Evolutionary conservation across 2,329 filamentous ascomycete genomes (phyloP), one percentile per base, ranked within the genome.

Genomic region (Aspergillus costaricaensis): DNA sequence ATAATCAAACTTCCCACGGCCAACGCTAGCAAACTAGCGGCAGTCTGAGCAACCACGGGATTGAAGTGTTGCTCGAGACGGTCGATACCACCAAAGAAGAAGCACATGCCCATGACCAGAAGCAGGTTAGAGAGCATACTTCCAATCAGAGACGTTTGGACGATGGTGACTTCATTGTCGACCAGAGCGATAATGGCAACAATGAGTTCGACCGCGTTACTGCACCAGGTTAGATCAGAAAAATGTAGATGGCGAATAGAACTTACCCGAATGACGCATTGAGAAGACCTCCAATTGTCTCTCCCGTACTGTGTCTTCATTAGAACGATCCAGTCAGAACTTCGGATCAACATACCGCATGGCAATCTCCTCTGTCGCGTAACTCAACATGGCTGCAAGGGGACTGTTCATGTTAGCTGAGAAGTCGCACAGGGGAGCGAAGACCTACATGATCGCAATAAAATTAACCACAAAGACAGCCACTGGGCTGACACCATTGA

Each of bases 71-170:
- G 94, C 73, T 96, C 90, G 27, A 85, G 72, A 27, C 93, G 86
- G 61, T 90, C 88, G 67, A 96, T 75, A 4, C 92, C 92, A 53
- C 91, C 92, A 62, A 91, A 89, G 80, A 96, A 95, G 82, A 96
- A 97, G 74, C 89, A 95, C 87, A 93, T 96, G 58, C 92, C 93
- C 81, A 96, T 81, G 55, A 96, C 91, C 14, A 96, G 85, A 3
- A 96, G 84, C 60, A 98, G 77, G 73, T 97, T 97, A 44, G 92
- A 96, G 21, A 97, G 81, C 74, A 97, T 96, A 75, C 89, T 93
- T 58, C 93, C 93, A 63, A 97, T 91, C 27, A 98, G 82, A 0
- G 93, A 97, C 0, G 93, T 96, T 76, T 97, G 92, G 6, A 97
- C 92, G 62, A 98, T 96, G 36, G 89, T 80, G 23, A 96, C 86